Conservation (phyloP, 2,329 filamentous ascomycete genomes). For the Westerdykella ornata region DNA sequence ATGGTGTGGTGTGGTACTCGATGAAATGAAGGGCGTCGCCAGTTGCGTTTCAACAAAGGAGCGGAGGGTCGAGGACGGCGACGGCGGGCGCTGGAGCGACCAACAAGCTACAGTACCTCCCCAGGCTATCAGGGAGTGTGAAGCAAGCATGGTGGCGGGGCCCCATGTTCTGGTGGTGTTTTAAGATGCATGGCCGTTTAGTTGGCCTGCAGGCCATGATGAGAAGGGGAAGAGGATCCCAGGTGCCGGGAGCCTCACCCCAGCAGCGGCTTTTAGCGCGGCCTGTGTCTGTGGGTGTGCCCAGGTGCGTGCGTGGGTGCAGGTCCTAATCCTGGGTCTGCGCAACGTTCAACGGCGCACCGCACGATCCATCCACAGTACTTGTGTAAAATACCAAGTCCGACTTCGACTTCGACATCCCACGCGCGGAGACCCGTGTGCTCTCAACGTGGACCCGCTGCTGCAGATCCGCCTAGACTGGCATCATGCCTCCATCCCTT, state of each 20-base stretch:
- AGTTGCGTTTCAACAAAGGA: slow-evolving; percentile 12
- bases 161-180: slow-evolving; percentile 5
- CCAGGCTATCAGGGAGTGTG: neutral
- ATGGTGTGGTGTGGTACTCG: neutral
- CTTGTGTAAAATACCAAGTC: no score
- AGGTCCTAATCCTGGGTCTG: slow-evolving; percentile 13
- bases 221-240: slow-evolving; percentile 3
- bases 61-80: slow-evolving; percentile 8
- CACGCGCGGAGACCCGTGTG: no score
- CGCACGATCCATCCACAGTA: slow-evolving; percentile 6
- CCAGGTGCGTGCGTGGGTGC: slow-evolving; percentile 11
- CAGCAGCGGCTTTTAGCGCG: no score
- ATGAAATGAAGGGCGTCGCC: neutral
- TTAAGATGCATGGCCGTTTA: slow-evolving; percentile 12
- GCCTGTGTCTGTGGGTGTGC: no score
- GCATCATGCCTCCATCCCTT: slow-evolving; percentile 8
- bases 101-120: no score
- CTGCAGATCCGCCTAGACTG: slow-evolving; percentile 27
- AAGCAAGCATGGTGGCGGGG: slow-evolving; percentile 1
- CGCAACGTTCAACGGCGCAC: slow-evolving; percentile 12
- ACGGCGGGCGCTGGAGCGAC: no score
- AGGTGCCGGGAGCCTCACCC: slow-evolving; percentile 1
- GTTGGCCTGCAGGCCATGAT: slow-evolving; percentile 9
- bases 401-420: slow-evolving; percentile 12
- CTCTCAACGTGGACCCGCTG: slow-evolving; percentile 25